phyloP scores from a whole-genome alignment of 768 basidiomycete genomes.

The Termitomyces sp. region DNA sequence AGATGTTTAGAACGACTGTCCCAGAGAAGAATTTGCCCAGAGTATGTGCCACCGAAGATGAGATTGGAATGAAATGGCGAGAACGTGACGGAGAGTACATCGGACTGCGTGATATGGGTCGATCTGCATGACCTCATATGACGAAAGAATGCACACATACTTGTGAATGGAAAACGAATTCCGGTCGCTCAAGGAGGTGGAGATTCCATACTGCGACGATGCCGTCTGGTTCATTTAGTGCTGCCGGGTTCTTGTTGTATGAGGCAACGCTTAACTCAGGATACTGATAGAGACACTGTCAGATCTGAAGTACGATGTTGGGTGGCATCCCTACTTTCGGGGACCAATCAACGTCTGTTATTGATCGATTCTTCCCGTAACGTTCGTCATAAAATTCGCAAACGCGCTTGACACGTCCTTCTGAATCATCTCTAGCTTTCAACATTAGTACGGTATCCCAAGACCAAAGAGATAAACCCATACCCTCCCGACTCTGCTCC shows the following conservation, averaged over 20 bases:
- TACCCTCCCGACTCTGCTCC: conserved; percentile 82
- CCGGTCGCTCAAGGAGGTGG: conserved; percentile 91
- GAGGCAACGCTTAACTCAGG: conserved; percentile 94
- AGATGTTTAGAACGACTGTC: conserved; percentile 96
- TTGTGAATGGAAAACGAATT: conserved; percentile 98
- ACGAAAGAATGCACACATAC: conserved; percentile 41
- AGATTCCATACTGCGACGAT: conserved; percentile 98
- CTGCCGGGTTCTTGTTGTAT: conserved; percentile 95
- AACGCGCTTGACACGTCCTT: conserved; percentile 90
- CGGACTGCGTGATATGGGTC: conserved; percentile 60
- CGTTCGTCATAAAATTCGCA: conserved; percentile 93
- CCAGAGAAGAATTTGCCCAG: conserved; percentile 97
- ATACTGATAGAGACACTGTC: conserved; percentile 51
- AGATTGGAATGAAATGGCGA: conserved; percentile 98
- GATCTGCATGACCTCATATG: conserved; percentile 1
- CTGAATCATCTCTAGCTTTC: conserved; percentile 72
- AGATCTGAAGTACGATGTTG: neutral
- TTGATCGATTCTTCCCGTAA: conserved; percentile 88
- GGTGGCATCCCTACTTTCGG: conserved; percentile 62
- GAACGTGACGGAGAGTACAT: conserved; percentile 94
- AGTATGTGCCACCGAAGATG: conserved; percentile 98
- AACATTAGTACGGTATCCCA: neutral
- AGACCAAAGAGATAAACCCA: conserved; percentile 24
- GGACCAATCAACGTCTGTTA: conserved; percentile 98
- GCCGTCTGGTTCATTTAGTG: conserved; percentile 93